A percentile compares a stretch with the other conserved stretches of the same genome.
Evolutionary conservation across 192 early-diverging fungal species (phyloP).

Genomic region (Coemansia sp.): DNA sequence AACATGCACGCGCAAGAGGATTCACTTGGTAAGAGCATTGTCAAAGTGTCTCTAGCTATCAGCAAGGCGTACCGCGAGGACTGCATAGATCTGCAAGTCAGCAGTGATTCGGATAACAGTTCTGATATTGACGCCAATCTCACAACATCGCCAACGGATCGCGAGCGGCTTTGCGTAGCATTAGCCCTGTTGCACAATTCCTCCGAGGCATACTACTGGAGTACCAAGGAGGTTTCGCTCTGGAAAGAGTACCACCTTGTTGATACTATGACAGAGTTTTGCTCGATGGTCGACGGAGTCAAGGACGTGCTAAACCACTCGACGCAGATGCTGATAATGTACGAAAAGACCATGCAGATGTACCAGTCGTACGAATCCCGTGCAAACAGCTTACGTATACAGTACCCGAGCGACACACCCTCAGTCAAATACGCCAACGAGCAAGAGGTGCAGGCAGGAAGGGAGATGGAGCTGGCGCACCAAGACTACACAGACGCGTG

Average conservation of each 20-base stretch:
- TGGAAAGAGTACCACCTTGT: constrained; percentile 53
- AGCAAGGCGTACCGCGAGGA: constrained; percentile 30
- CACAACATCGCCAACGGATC: constrained; percentile 6
- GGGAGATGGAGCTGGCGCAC: constrained; percentile 47
- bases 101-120: background rate
- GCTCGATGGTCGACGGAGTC: constrained; percentile 41
- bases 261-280: constrained; percentile 40
- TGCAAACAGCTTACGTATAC: constrained; percentile 44
- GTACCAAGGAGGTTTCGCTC: constrained; percentile 43
- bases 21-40: constrained; percentile 35
- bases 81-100: constrained; percentile 1
- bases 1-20: constrained; percentile 45
- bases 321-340: constrained; percentile 45
- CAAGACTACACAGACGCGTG: constrained; percentile 54
- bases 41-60: constrained; percentile 36
- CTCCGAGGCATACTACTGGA: constrained; percentile 46
- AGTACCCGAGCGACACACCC: constrained; percentile 52
- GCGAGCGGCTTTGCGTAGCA: constrained; percentile 37
- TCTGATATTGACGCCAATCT: background rate
- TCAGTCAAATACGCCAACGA: constrained; percentile 54
- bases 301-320: constrained; percentile 50
- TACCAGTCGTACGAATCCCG: constrained; percentile 30
- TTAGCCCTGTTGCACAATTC: constrained; percentile 43
- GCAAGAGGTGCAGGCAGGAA: constrained; percentile 38
- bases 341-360: constrained; percentile 49